Evolutionary conservation across 1,284 basidiomycete genomes (phyloP).

Genomic region (Schizophyllum amplum): DNA sequence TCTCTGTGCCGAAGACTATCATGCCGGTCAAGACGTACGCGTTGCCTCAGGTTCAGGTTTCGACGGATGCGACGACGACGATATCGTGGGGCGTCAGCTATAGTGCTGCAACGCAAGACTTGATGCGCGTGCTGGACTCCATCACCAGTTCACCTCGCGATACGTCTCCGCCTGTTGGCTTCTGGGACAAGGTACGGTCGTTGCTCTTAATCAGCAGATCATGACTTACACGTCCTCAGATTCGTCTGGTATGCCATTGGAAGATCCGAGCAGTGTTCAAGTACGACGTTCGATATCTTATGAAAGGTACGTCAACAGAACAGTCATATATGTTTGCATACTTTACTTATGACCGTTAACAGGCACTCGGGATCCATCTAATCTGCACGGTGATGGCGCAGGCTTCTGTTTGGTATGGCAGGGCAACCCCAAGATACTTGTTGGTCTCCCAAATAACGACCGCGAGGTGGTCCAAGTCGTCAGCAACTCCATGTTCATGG

Average conservation of each 20-base stretch:
- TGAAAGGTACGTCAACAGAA: conserved; percentile 60
- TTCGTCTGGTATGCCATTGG: conserved; percentile 85
- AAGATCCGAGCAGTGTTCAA: conserved; percentile 65
- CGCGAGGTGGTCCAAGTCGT: conserved; percentile 80
- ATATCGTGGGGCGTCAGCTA: conserved; percentile 92
- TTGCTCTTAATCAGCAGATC: not conserved
- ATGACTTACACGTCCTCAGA: conserved; percentile 30
- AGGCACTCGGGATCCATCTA: conserved; percentile 85
- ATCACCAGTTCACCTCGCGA: conserved; percentile 79
- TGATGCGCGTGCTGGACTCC: conserved; percentile 80
- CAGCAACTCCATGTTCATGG: conserved; percentile 75
- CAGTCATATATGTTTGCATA: not conserved
- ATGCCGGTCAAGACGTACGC: conserved; percentile 96
- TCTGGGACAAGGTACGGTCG: conserved; percentile 79
- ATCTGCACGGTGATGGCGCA: conserved; percentile 67
- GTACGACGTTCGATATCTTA: conserved; percentile 70
- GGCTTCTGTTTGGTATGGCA: conserved; percentile 89
- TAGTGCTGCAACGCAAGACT: conserved; percentile 79
- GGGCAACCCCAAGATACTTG: conserved; percentile 64
- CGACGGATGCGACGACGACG: conserved; percentile 60
- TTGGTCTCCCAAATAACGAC: conserved; percentile 72
- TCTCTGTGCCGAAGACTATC: conserved; percentile 83
- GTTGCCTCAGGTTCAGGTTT: conserved; percentile 62
- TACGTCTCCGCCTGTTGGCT: conserved; percentile 81
- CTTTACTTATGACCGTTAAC: conserved; percentile 14